These are phyloP conservation scores for Xanthoparmelia taractica DNA, from an alignment of 495 filamentous ascomycete genomes.

Conservation along the genomic window DNA sequence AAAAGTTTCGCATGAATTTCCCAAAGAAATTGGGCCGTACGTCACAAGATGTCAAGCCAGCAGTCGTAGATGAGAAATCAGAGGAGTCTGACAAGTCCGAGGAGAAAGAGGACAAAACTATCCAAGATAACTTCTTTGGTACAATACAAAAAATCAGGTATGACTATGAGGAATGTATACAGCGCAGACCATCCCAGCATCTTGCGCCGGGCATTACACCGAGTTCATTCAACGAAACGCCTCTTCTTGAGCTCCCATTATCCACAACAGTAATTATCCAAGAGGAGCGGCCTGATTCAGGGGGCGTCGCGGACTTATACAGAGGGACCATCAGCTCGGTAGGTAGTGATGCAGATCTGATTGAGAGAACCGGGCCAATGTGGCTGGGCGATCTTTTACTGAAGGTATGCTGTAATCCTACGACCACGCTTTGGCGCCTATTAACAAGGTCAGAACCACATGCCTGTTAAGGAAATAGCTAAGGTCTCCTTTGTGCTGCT, in stretches of 20 bases:
- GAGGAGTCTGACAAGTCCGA: conserved; percentile 66
- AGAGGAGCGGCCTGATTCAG: conserved; percentile 79
- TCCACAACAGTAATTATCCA: conserved; percentile 86
- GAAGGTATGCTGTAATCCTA: conserved; percentile 40
- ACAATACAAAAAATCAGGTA: conserved; percentile 69
- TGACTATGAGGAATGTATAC: conserved; percentile 66
- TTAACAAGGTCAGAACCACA: conserved; percentile 52
- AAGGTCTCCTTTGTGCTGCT: conserved; percentile 89
- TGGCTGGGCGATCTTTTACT: conserved; percentile 92
- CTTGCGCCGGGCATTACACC: conserved; percentile 65
- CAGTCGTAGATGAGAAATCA: conserved; percentile 68
- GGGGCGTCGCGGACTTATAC: conserved; percentile 87
- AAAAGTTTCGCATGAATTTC: conserved; percentile 82
- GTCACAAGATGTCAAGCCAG: conserved; percentile 71
- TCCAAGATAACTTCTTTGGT: conserved; percentile 76
- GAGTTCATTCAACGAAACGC: conserved; percentile 75
- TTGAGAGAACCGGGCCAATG: conserved; percentile 77
- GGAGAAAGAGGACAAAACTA: conserved; percentile 62
- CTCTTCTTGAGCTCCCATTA: conserved; percentile 68
- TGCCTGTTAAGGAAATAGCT: conserved; percentile 80
- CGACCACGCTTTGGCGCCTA: neutral
- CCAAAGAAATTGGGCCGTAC: conserved; percentile 75
- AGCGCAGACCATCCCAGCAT: conserved; percentile 44
- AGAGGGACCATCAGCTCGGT: conserved; percentile 74
- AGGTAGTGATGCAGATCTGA: conserved; percentile 67